Percentiles rank a stretch among this genome's conserved stretches.
phyloP scores from a whole-genome alignment of 1,284 basidiomycete species.

The Neolentinus lepideus region DNA sequence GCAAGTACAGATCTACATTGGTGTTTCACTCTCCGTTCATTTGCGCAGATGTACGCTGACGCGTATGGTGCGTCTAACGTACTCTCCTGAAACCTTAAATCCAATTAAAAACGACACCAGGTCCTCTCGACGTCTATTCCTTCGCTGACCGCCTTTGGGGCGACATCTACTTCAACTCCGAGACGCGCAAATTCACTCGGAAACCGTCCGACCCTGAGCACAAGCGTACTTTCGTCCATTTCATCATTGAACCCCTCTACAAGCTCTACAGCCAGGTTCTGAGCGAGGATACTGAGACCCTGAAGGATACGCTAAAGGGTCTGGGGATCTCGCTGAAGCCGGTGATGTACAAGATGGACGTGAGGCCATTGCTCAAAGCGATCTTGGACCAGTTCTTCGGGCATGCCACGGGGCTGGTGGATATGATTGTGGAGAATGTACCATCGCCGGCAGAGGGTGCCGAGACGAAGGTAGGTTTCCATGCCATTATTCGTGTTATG shows the following conservation, averaged over 20 bases:
- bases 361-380: slow-evolving; percentile 88
- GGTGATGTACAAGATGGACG: slow-evolving; percentile 97
- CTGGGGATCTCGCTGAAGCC: slow-evolving; percentile 89
- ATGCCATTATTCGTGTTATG: not conserved
- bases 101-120: slow-evolving; percentile 21
- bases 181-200: slow-evolving; percentile 84
- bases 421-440: slow-evolving; percentile 87
- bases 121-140: slow-evolving; percentile 53
- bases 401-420: slow-evolving; percentile 80
- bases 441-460: slow-evolving; percentile 79
- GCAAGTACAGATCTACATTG: slow-evolving; percentile 96
- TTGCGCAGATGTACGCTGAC: slow-evolving; percentile 95
- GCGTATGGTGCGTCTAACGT: slow-evolving; percentile 57
- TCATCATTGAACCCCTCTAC: slow-evolving; percentile 94
- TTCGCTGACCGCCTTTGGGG: slow-evolving; percentile 94
- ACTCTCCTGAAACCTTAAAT: not conserved
- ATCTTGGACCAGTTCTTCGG: slow-evolving; percentile 97
- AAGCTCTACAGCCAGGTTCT: slow-evolving; percentile 96
- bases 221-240: slow-evolving; percentile 89
- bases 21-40: slow-evolving; percentile 94
- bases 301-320: slow-evolving; percentile 75
- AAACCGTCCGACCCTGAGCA: slow-evolving; percentile 79
- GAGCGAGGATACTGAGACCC: slow-evolving; percentile 81
- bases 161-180: slow-evolving; percentile 90
- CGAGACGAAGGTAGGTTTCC: slow-evolving; percentile 52